Base-by-base conservation (phyloP, 176 grass and related monocot genomes). In the Phragmites australis region DNA sequence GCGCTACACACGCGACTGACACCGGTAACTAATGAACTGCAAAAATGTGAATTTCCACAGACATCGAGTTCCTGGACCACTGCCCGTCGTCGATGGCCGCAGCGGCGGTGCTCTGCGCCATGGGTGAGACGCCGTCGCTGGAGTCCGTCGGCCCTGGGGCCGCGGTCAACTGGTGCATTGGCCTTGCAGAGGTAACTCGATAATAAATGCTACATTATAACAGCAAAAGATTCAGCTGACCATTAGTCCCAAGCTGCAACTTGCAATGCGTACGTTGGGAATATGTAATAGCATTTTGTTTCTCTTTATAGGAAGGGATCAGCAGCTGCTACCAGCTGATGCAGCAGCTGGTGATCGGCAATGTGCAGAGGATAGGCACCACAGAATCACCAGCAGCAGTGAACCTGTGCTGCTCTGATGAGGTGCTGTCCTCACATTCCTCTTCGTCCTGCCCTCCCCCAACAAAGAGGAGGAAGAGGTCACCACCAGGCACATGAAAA, bases 41-140 rank as follows among this genome's bases (percentile, higher is more conserved):
- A 16, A 86, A 64, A 81, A 67, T 72, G 39, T 45, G 58, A 69
- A 65, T 64, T 76, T 53, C 30, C 21, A 3, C 88, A 96, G 97
- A 88, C 76, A 82, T 96, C 6, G 84, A 88, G 81, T 89, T 96
- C 75, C 70, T 91, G 76, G 89, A 91, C 55, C 89, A 95, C 87
- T 93, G 79, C 54, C 84, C 97, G 14, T 96, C 90, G 37, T 89
- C 97, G 21, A 77, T 99, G 82, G 97, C 90, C 6, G 93, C 89
- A 22, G 90, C 88, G 29, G 97, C 93, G 29, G 90, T 99, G 84
- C 84, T 99, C 34, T 93, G 90, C 71, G 88, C 93, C 62, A 81
- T 62, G 58, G 72, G 80, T 31, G 93, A 88, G 82, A 90, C 41
- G 29, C 82, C 82, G 26, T 86, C 87, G 47, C 79, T 89, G 52